These are phyloP conservation scores for Chenopodium quinoa DNA, from an alignment of 148 eudicot species.

Conservation along the genomic window DNA sequence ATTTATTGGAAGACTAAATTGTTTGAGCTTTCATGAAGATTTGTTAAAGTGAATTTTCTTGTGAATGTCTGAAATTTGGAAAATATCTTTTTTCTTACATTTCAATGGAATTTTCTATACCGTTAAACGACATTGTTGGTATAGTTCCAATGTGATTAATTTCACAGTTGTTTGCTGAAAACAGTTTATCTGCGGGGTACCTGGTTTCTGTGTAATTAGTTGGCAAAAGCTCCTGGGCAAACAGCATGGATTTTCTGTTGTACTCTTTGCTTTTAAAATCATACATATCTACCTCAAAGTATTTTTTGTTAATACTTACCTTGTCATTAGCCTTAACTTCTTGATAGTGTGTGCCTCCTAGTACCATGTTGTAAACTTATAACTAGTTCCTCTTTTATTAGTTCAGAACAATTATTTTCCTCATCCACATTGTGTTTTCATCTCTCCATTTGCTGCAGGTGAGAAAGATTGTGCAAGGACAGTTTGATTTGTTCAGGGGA, in stretches of 20 bases:
- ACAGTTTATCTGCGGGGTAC: not conserved
- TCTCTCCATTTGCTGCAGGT: conserved; percentile 48
- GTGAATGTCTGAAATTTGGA: no score
- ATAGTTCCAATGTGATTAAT: no score
- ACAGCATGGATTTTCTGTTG: not conserved
- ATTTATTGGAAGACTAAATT: not conserved
- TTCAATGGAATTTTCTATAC: not conserved
- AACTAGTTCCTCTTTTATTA: not conserved
- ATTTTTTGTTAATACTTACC: not conserved
- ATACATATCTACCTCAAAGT: not conserved
- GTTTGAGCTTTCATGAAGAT: not conserved
- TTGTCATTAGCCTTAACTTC: not conserved
- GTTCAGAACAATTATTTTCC: not conserved
- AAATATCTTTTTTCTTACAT: no score
- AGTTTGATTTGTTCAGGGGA: conserved; percentile 61
- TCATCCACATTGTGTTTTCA: not conserved
- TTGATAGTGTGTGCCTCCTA: not conserved
- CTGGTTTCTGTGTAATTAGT: not conserved
- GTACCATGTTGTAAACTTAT: not conserved
- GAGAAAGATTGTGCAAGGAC: conserved; percentile 85
- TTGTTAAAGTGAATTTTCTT: no score
- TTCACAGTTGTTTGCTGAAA: not conserved
- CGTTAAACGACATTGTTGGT: not conserved
- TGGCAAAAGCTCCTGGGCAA: not conserved
- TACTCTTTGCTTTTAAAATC: not conserved